Percentiles rank a stretch among this genome's conserved stretches.
These are phyloP conservation scores for Lodderomyces parapsilosis DNA, from an alignment of 1,139 yeast species.

Conservation along the genomic window DNA sequence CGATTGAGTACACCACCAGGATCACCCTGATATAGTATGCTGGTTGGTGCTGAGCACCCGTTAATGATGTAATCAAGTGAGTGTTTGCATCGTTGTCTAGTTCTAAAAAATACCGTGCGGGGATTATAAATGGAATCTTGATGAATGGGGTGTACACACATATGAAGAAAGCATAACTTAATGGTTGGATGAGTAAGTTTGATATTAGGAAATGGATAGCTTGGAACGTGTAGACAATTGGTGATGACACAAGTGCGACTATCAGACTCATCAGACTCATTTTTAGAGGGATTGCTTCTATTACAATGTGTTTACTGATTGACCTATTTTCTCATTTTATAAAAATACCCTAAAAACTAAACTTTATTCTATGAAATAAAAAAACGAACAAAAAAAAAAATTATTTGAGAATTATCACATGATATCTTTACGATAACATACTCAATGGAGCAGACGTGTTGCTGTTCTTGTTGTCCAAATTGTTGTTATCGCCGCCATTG, in stretches of 20 bases:
- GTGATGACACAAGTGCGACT: background rate
- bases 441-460: constrained; percentile 14
- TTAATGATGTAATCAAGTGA: background rate
- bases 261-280: background rate
- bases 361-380: background rate
- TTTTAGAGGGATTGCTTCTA: too few relatives aligned
- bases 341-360: background rate
- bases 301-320: too few relatives aligned
- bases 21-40: background rate
- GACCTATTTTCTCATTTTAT: too few relatives aligned
- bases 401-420: too few relatives aligned
- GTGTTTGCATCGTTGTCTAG: background rate
- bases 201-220: background rate
- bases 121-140: background rate
- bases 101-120: background rate
- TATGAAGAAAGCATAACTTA: background rate
- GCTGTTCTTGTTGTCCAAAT: constrained; percentile 8
- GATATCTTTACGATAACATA: constrained; percentile 11
- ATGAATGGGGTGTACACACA: constrained; percentile 1
- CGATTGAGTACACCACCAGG: background rate
- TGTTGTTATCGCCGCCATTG: constrained; percentile 2
- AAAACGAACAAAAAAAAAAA: background rate
- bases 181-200: background rate
- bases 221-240: background rate
- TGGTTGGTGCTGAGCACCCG: background rate